These are phyloP conservation scores for Cyclostephanos invisitatus DNA, from an alignment of 108 stramenopile species.

Conservation along the genomic window DNA sequence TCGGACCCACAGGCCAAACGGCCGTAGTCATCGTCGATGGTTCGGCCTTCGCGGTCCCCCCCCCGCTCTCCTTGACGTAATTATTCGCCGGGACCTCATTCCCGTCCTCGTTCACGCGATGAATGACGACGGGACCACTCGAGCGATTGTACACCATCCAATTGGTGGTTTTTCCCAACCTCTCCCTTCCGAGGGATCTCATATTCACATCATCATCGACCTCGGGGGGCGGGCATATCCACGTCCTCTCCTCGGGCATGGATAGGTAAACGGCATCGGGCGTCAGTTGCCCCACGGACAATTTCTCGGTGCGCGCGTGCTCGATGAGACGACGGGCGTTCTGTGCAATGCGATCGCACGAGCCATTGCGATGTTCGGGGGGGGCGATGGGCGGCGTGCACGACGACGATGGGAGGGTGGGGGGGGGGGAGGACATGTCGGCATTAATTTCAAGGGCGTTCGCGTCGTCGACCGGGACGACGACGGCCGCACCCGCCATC, in stretches of 20 bases:
- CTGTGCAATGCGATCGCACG: constrained; percentile 5
- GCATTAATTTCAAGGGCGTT: too few species aligned
- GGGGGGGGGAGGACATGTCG: too few species aligned
- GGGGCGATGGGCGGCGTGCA: background rate
- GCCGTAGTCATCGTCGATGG: constrained; percentile 5
- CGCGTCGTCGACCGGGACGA: too few species aligned
- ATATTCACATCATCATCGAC: background rate
- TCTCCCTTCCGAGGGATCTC: background rate
- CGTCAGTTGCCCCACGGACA: background rate
- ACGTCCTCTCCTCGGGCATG: constrained; percentile 31
- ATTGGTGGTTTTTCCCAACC: background rate
- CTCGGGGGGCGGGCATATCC: constrained; percentile 17
- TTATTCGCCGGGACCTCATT: constrained; percentile 11
- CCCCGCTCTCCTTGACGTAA: too few species aligned
- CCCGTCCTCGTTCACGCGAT: background rate
- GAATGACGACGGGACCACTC: constrained; percentile 13
- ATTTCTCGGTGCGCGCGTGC: background rate
- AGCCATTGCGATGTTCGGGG: constrained; percentile 6
- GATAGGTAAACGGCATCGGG: constrained; percentile 8
- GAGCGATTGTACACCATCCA: constrained; percentile 30
- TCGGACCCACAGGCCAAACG: constrained; percentile 28
- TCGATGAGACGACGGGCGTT: background rate
- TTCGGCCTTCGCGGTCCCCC: background rate
- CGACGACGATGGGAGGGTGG: too few species aligned
- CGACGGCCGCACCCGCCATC: too few species aligned